Evolutionary conservation across 805 yeast genomes (phyloP), one percentile per base, ranked within the genome.

Genomic region (Cyberlindnera maclurae): DNA sequence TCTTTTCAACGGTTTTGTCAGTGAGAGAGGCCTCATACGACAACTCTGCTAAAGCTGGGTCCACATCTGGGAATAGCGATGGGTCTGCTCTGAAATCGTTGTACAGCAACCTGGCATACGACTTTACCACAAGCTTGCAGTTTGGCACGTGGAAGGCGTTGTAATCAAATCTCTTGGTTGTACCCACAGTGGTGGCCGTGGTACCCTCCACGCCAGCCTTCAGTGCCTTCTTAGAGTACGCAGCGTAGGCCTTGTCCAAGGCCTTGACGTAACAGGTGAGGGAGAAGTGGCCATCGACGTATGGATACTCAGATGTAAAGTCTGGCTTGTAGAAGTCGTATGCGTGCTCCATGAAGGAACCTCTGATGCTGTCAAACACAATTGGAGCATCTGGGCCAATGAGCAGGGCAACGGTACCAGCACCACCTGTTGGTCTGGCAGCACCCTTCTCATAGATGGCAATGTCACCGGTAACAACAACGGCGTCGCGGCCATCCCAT

Each of bases 371-470:
- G 54, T 93, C 97, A 54, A 93, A 80, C 30, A 86, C 96, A 51
- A 93, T 74, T 50, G 98, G 98, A 30, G 98, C 97, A 60, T 93
- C 95, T 38, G 97, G 96, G 37, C 98, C 98, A 55, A 93, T 85
- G 61, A 84, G 77, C 59, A 93, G 55, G 32, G 98, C 98, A 44
- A 90, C 94, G 34, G 94, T 74, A 61, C 98, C 98, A 39, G 95
- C 97, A 70, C 98, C 98, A 64, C 98, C 98, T 38, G 98, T 93
- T 59, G 98, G 98, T 74, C 98, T 82, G 41, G 98, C 98, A 29
- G 95, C 82, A 62, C 98, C 98, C 68, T 89, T 77, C 55, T 89
- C 88, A 67, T 93, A 93, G 52, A 93, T 81, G 58, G 98, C 98
- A 63, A 93, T 93, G 66, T 93, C 98, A 65, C 97, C 97, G 60